phyloP scores from a whole-genome alignment of 495 filamentous ascomycete species.

The Penicillium arizonense region DNA sequence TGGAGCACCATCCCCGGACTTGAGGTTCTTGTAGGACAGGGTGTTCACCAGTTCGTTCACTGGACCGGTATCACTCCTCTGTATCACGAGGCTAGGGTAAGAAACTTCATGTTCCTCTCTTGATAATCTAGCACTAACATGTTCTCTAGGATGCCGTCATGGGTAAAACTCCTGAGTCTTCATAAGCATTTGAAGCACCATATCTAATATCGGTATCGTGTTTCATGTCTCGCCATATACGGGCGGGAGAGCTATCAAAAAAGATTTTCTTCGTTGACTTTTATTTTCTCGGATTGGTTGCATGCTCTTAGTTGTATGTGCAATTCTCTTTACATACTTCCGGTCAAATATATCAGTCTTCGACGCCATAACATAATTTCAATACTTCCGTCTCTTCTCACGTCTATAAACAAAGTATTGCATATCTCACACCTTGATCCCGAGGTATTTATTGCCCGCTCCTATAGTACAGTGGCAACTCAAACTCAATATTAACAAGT shows the following conservation, averaged over 20 bases:
- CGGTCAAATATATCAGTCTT: not conserved
- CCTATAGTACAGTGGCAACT: not conserved
- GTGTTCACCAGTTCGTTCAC: conserved; percentile 74
- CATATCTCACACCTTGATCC: no score
- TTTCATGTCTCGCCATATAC: not conserved
- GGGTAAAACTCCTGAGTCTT: conserved; percentile 13
- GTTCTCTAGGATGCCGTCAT: conserved; percentile 25
- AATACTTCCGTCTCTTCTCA: no score
- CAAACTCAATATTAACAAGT: not conserved
- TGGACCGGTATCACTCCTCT: conserved; percentile 78
- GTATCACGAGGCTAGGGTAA: conserved; percentile 60
- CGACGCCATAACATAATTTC: no score
- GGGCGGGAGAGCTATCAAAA: not conserved
- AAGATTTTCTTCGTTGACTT: not conserved
- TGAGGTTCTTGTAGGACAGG: conserved; percentile 89
- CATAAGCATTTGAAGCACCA: conserved; percentile 5
- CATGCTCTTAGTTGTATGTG: not conserved
- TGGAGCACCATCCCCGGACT: conserved; percentile 85
- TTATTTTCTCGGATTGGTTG: not conserved
- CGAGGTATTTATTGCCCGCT: no score
- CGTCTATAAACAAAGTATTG: no score
- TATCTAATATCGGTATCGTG: not conserved
- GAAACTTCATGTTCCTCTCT: not conserved
- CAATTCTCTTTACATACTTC: not conserved
- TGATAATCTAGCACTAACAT: not conserved